Conservation (phyloP, 2,329 filamentous ascomycete genomes). For the Phaeosphaeria sp. region DNA sequence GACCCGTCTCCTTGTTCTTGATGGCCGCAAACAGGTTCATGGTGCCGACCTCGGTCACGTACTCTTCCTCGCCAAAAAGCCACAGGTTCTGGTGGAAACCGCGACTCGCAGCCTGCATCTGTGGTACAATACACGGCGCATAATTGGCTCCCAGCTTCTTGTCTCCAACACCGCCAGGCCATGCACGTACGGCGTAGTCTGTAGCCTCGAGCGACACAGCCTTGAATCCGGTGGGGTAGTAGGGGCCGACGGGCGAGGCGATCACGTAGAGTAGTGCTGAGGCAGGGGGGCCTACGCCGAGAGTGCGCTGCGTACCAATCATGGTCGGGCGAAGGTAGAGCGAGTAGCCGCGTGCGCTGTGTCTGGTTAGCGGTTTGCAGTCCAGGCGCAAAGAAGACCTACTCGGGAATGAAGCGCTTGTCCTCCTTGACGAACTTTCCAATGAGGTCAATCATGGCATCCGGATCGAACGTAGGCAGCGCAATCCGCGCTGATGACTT, state of each 20-base stretch:
- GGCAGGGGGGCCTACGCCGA: conserved; percentile 90
- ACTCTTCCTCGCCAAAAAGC: conserved; percentile 96
- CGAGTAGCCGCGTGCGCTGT: conserved; percentile 77
- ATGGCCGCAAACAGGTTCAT: conserved; percentile 98
- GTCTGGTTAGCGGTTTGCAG: conserved; percentile 12
- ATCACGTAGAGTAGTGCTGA: conserved; percentile 94
- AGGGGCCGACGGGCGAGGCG: conserved; percentile 93
- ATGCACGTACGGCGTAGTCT: conserved; percentile 94
- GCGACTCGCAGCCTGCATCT: conserved; percentile 86
- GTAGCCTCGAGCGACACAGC: conserved; percentile 94
- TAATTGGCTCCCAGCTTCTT: conserved; percentile 99
- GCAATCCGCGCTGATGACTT: conserved; percentile 90
- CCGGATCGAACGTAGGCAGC: conserved; percentile 81
- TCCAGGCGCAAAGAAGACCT: conserved; percentile 42
- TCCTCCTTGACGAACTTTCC: conserved; percentile 81
- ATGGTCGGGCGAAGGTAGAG: conserved; percentile 95
- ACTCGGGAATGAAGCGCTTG: conserved; percentile 85
- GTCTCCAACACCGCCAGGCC: conserved; percentile 96
- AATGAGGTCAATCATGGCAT: conserved; percentile 81
- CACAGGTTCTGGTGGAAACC: conserved; percentile 99
- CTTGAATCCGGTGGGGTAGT: conserved; percentile 99
- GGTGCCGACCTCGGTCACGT: conserved; percentile 94
- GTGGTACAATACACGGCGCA: conserved; percentile 97
- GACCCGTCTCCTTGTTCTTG: conserved; percentile 83
- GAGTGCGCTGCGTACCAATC: conserved; percentile 94